phyloP scores from a whole-genome alignment of 306 rosid genomes.

The Sindora glabra region DNA sequence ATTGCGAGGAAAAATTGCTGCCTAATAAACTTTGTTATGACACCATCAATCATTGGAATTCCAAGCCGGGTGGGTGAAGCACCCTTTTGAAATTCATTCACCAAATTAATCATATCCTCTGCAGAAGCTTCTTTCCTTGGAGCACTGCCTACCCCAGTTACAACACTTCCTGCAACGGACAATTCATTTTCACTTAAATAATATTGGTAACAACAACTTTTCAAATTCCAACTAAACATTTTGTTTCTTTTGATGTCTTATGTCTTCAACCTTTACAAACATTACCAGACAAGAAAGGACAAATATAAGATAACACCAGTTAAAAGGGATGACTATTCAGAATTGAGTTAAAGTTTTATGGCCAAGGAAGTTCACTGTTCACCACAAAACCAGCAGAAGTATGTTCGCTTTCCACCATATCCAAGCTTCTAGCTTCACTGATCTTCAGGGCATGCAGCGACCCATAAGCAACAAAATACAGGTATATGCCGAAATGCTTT shows the following conservation, averaged over 20 bases:
- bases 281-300: background rate
- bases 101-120: slow-evolving; percentile 36
- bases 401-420: slow-evolving; percentile 77
- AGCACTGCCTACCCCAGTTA: slow-evolving; percentile 45
- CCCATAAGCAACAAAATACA: slow-evolving; percentile 19
- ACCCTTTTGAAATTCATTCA: slow-evolving; percentile 42
- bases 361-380: slow-evolving; percentile 14
- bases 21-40: slow-evolving; percentile 29
- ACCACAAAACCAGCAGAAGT: slow-evolving; percentile 97
- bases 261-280: background rate
- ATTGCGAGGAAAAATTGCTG: slow-evolving; percentile 45
- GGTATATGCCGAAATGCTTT: background rate
- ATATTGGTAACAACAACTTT: too few relatives aligned
- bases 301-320: background rate
- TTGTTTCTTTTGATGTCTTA: background rate
- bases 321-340: background rate
- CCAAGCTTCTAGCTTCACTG: slow-evolving; percentile 98
- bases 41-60: slow-evolving; percentile 47
- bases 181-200: background rate
- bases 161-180: slow-evolving; percentile 34
- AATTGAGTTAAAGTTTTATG: background rate
- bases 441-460: slow-evolving; percentile 55
- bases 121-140: slow-evolving; percentile 41
- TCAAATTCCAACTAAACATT: too few relatives aligned
- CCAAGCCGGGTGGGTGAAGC: slow-evolving; percentile 36